These are phyloP conservation scores for Elaeagnus macrophylla DNA, from an alignment of 306 rosid species.

Conservation along the genomic window DNA sequence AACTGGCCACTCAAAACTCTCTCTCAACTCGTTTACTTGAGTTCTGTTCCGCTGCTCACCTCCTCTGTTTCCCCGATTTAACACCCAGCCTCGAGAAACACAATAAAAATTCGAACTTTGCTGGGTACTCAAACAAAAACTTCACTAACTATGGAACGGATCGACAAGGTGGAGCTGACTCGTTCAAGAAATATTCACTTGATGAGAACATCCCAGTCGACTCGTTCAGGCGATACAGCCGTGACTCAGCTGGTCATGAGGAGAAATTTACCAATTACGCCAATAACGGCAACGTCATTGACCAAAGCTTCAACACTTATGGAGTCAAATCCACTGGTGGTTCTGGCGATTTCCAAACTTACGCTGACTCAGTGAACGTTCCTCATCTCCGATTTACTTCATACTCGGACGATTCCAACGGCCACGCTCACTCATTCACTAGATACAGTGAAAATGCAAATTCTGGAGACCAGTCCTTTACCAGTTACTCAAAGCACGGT, in stretches of 20 bases:
- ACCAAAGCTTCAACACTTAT: constrained; percentile 68
- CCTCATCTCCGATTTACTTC: constrained; percentile 60
- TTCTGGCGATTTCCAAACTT: constrained; percentile 50
- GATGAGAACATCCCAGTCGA: constrained; percentile 43
- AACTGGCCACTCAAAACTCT: constrained; percentile 41
- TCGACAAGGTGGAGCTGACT: constrained; percentile 59
- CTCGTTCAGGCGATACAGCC: constrained; percentile 90
- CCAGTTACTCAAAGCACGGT: constrained; percentile 56
- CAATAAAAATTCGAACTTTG: constrained; percentile 40
- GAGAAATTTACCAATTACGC: constrained; percentile 55
- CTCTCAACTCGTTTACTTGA: constrained; percentile 59
- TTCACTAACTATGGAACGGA: constrained; percentile 80
- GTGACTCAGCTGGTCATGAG: constrained; percentile 46
- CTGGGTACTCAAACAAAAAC: constrained; percentile 39
- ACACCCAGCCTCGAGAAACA: constrained; percentile 59
- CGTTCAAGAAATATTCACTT: constrained; percentile 68
- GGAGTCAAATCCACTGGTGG: constrained; percentile 61
- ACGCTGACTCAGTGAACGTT: constrained; percentile 49
- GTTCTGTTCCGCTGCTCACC: constrained; percentile 68
- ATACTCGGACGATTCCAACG: constrained; percentile 67
- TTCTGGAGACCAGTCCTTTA: constrained; percentile 68
- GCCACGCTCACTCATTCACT: constrained; percentile 52
- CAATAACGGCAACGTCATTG: constrained; percentile 50
- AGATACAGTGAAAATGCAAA: constrained; percentile 63
- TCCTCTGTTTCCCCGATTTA: constrained; percentile 69